A percentile compares a stretch with the other conserved stretches of the same genome.
These are phyloP conservation scores for Daldinia grandis DNA, from an alignment of 495 filamentous ascomycete genomes.

Conservation along the genomic window DNA sequence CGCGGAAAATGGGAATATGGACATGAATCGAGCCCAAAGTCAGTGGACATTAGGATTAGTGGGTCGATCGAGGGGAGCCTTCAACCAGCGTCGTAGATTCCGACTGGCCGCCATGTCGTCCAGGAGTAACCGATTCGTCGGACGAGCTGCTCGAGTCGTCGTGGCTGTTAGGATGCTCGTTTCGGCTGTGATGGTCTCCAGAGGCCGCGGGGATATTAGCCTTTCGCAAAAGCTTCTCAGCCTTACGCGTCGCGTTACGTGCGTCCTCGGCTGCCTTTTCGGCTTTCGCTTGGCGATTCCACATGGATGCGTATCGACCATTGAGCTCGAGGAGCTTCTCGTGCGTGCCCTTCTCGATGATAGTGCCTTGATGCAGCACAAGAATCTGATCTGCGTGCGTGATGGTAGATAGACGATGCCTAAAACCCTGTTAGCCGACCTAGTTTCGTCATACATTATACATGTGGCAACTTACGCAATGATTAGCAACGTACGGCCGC, in stretches of 20 bases:
- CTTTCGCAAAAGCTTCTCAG: conserved; percentile 60
- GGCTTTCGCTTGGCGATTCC: conserved; percentile 92
- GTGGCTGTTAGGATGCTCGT: conserved; percentile 23
- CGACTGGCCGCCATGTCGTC: conserved; percentile 23
- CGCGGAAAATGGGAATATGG: conserved; percentile 34
- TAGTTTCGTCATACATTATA: neutral
- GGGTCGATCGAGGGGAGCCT: conserved; percentile 32
- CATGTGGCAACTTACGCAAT: conserved; percentile 59
- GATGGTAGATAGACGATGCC: conserved; percentile 92
- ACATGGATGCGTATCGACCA: conserved; percentile 90
- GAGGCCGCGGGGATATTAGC: conserved; percentile 50
- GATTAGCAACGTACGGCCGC: conserved; percentile 80
- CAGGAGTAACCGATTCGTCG: conserved; percentile 38
- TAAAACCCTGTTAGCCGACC: conserved; percentile 33
- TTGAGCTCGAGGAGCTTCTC: conserved; percentile 78
- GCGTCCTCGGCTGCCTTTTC: conserved; percentile 83
- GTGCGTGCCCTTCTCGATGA: conserved; percentile 88
- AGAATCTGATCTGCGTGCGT: conserved; percentile 94
- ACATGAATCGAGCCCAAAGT: conserved; percentile 39
- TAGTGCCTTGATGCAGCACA: conserved; percentile 84
- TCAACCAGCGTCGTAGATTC: conserved; percentile 27
- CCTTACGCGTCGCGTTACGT: conserved; percentile 62
- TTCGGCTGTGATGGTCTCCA: conserved; percentile 37
- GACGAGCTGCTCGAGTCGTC: conserved; percentile 48
- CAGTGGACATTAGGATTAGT: conserved; percentile 38